A percentile compares a stretch with the other conserved stretches of the same genome.
Evolutionary conservation across 306 rosid species (phyloP).

Genomic region (Albizia julibrissin): DNA sequence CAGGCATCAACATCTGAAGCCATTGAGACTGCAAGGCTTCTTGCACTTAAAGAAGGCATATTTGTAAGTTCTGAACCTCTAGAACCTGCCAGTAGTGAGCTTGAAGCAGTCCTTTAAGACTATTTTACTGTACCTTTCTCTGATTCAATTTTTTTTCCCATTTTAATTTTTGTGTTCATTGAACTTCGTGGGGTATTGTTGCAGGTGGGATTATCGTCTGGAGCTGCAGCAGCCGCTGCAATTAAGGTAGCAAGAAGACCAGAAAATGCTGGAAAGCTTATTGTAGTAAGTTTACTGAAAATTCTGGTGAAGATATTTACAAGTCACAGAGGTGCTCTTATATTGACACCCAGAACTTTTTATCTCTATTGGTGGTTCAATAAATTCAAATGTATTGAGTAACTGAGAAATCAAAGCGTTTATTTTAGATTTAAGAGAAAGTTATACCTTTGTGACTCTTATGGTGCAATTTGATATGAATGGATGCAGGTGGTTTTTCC

Average conservation of each 20-base stretch:
- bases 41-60: conserved; percentile 74
- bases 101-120: neutral
- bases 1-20: conserved; percentile 78
- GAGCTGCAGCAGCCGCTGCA: conserved; percentile 79
- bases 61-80: conserved; percentile 59
- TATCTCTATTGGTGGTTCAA: neutral
- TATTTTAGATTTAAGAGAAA: neutral
- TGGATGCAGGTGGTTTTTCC: conserved; percentile 74
- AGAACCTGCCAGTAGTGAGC: conserved; percentile 2
- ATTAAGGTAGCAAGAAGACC: conserved; percentile 65
- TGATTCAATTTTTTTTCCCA: neutral
- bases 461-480: conserved; percentile 18
- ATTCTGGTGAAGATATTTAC: conserved; percentile 6
- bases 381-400: too few species aligned
- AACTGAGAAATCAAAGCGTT: too few species aligned
- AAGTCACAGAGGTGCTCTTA: conserved; percentile 6
- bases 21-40: conserved; percentile 72
- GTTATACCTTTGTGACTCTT: neutral
- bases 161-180: neutral
- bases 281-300: conserved; percentile 59
- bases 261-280: conserved; percentile 72
- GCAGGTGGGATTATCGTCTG: conserved; percentile 81
- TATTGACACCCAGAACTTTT: conserved; percentile 6
- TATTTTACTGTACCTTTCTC: conserved; percentile 4
- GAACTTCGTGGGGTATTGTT: conserved; percentile 26